A percentile compares a stretch with the other conserved stretches of the same genome.
Evolutionary conservation across 208 protist species (phyloP).

Genomic region (Trypanosoma brucei): DNA sequence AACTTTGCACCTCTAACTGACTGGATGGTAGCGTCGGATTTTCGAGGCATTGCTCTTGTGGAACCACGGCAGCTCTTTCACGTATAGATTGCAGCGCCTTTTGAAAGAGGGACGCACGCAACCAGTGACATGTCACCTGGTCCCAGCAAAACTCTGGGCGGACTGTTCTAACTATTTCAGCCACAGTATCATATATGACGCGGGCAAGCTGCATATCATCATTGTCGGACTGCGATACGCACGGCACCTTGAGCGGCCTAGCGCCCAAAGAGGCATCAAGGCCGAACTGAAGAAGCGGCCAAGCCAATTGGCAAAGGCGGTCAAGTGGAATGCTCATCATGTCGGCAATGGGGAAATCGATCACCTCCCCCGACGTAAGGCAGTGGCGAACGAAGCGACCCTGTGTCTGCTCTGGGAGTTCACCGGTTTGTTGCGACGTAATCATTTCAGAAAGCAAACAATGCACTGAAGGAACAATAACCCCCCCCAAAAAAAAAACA

Average conservation of each 20-base stretch:
- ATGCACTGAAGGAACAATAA: constrained; percentile 6
- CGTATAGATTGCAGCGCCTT: constrained; percentile 13
- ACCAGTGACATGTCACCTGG: constrained; percentile 15
- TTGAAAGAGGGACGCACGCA: constrained; percentile 19
- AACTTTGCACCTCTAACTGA: not conserved
- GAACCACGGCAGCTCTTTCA: constrained; percentile 9
- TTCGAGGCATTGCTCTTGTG: not conserved
- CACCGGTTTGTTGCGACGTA: not conserved
- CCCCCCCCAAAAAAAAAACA: not conserved
- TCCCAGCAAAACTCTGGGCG: constrained; percentile 7
- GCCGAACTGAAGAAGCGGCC: constrained; percentile 36
- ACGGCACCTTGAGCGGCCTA: constrained; percentile 1
- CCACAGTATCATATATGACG: constrained; percentile 9
- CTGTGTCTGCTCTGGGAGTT: not conserved
- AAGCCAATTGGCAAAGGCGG: constrained; percentile 37
- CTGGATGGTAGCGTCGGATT: not conserved
- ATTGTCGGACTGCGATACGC: constrained; percentile 6
- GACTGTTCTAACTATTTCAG: constrained; percentile 5
- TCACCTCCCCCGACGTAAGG: constrained; percentile 9
- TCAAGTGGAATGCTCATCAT: constrained; percentile 45
- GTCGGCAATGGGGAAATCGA: constrained; percentile 31
- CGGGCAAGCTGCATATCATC: constrained; percentile 11
- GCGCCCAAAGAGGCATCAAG: not conserved
- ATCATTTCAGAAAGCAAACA: constrained; percentile 12
- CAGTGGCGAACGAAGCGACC: constrained; percentile 1